Conservation (phyloP, 2,329 filamentous ascomycete genomes). For the Sporothrix phasma region DNA sequence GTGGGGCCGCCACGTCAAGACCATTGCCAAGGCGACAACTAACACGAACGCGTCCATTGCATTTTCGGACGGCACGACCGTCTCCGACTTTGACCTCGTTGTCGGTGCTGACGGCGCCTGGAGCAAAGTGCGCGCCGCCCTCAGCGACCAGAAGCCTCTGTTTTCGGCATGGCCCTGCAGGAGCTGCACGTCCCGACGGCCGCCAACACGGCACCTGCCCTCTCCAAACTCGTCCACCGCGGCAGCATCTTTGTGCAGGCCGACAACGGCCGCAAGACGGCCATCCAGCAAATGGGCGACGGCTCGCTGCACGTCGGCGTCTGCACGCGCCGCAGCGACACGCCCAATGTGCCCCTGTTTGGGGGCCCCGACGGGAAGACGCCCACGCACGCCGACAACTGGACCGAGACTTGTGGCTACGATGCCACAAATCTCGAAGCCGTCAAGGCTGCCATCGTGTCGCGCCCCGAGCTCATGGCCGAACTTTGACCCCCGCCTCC, state of each 20-base stretch:
- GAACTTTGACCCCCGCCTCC: constrained; percentile 36
- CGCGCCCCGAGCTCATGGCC: constrained; percentile 23
- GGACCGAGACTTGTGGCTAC: constrained; percentile 34
- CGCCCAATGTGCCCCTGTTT: constrained; percentile 24
- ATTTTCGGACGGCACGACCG: constrained; percentile 28
- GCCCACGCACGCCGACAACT: constrained; percentile 23
- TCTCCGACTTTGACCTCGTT: constrained; percentile 31
- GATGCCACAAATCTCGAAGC: constrained; percentile 32
- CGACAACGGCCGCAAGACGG: constrained; percentile 34
- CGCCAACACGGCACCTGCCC: constrained; percentile 32
- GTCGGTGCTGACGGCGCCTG: constrained; percentile 30
- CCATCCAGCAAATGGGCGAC: constrained; percentile 39
- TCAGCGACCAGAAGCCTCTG: constrained; percentile 32
- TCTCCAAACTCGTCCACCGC: constrained; percentile 36
- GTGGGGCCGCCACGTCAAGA: constrained; percentile 37
- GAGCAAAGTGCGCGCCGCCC: constrained; percentile 27
- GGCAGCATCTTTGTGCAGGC: constrained; percentile 37
- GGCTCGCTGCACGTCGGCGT: constrained; percentile 33
- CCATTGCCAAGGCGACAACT: constrained; percentile 25
- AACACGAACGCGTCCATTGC: constrained; percentile 25
- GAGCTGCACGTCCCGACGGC: constrained; percentile 34
- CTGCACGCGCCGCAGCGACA: constrained; percentile 28
- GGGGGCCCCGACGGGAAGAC: constrained; percentile 24
- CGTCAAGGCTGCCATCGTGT: constrained; percentile 30
- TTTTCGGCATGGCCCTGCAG: constrained; percentile 37